phyloP scores from a whole-genome alignment of 75 land plant genomes.

The Picea sitchensis region DNA sequence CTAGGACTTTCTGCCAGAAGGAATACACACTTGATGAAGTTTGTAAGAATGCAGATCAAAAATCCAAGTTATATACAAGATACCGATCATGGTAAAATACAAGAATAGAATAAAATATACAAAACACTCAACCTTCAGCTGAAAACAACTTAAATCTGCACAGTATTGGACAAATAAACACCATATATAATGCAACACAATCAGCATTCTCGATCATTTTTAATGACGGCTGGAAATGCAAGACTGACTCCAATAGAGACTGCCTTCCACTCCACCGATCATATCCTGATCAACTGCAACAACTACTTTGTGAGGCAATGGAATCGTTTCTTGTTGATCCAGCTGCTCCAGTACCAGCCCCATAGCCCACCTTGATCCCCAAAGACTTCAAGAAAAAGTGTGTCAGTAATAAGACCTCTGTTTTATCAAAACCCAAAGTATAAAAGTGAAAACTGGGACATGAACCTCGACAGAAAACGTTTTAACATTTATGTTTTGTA shows the following conservation, averaged over 20 bases:
- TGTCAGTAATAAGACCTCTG: not conserved
- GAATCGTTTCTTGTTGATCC: constrained; percentile 24
- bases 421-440: not conserved
- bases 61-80: not conserved
- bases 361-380: constrained; percentile 56
- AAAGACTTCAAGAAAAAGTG: constrained; percentile 27
- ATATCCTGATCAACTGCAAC: constrained; percentile 26
- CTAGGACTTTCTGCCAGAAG: not conserved
- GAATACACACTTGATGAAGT: not conserved
- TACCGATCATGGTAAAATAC: not conserved
- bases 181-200: not conserved
- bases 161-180: not conserved
- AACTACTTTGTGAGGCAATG: constrained; percentile 35
- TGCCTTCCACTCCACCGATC: not conserved
- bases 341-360: constrained; percentile 29
- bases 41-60: not conserved
- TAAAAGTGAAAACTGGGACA: not conserved
- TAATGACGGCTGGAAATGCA: not conserved
- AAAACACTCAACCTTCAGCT: not conserved
- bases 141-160: not conserved
- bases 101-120: not conserved
- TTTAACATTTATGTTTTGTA: no score
- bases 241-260: not conserved
- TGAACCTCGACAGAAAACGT: not conserved
- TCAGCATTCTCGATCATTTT: not conserved